phyloP scores from a whole-genome alignment of 352 stramenopile genomes.

The Pythium brachiatum region DNA sequence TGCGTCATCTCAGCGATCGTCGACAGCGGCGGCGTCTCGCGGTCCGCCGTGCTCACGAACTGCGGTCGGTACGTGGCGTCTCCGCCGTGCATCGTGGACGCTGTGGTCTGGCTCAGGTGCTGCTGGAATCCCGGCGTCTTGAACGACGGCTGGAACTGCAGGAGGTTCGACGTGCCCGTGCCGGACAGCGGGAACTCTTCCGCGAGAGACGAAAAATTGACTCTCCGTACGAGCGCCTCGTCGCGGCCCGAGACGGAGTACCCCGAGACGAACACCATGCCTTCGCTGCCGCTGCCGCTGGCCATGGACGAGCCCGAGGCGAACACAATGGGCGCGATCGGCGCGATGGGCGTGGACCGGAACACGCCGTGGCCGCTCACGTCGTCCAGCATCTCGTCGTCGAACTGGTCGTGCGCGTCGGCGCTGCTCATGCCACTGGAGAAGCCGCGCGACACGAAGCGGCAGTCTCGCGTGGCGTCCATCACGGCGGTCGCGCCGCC shows the following conservation, averaged over 20 bases:
- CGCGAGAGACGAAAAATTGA: slow-evolving; percentile 60
- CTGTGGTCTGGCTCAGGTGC: slow-evolving; percentile 11
- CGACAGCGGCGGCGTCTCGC: slow-evolving; percentile 31
- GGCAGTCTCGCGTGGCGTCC: slow-evolving; percentile 22
- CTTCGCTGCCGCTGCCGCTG: slow-evolving; percentile 8
- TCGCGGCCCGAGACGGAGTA: slow-evolving; percentile 26
- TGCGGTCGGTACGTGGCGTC: slow-evolving; percentile 3
- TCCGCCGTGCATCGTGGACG: slow-evolving; percentile 17
- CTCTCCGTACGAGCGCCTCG: slow-evolving; percentile 30
- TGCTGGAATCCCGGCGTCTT: slow-evolving; percentile 21
- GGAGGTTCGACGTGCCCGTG: slow-evolving; percentile 33
- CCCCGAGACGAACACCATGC: slow-evolving; percentile 31
- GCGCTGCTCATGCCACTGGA: slow-evolving; percentile 9
- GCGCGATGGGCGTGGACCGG: slow-evolving; percentile 51
- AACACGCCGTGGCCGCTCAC: slow-evolving; percentile 35
- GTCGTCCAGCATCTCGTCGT: slow-evolving; percentile 56
- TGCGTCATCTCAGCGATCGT: slow-evolving; percentile 47
- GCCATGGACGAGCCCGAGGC: slow-evolving; percentile 5
- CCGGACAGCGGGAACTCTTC: slow-evolving; percentile 47
- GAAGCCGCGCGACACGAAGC: slow-evolving; percentile 52
- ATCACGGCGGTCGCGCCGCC: slow-evolving; percentile 20
- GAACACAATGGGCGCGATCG: slow-evolving; percentile 25
- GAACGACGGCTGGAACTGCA: slow-evolving; percentile 19
- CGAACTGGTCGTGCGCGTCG: slow-evolving; percentile 22
- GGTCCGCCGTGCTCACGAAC: slow-evolving; percentile 26